Conservation (phyloP, 768 basidiomycete genomes). For the Tulasnella sp. region DNA sequence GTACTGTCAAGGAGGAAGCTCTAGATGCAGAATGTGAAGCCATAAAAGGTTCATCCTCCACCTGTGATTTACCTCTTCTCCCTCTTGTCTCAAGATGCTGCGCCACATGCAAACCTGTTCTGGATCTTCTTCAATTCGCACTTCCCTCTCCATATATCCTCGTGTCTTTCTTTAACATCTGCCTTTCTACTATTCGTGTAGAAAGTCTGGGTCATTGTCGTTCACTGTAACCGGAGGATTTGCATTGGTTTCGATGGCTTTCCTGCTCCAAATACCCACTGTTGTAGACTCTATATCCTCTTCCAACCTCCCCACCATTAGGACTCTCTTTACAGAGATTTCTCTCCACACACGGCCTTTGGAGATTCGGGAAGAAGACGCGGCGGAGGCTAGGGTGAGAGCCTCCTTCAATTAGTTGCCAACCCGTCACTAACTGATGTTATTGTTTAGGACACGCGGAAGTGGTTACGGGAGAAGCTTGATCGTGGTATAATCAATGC, state of each 20-base stretch:
- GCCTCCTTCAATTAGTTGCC: neutral
- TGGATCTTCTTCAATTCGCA: neutral
- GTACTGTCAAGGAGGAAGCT: neutral
- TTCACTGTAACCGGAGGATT: neutral
- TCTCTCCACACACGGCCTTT: neutral
- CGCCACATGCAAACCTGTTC: neutral
- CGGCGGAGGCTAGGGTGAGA: neutral
- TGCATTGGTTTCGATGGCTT: neutral
- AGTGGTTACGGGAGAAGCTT: neutral
- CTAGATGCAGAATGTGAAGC: neutral
- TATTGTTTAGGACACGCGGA: neutral
- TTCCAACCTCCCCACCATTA: neutral
- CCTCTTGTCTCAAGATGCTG: neutral
- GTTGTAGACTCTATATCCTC: neutral
- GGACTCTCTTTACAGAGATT: neutral
- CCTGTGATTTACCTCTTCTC: neutral
- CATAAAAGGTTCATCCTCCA: neutral
- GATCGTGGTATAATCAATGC: neutral
- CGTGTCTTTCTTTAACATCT: neutral
- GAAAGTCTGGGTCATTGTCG: neutral
- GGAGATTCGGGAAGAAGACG: neutral
- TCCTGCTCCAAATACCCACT: neutral
- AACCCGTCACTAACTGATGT: neutral
- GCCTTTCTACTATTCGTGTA: neutral
- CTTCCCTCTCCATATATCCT: neutral